Conservation (phyloP, 2,329 filamentous ascomycete genomes). For the Penicillium sp. region DNA sequence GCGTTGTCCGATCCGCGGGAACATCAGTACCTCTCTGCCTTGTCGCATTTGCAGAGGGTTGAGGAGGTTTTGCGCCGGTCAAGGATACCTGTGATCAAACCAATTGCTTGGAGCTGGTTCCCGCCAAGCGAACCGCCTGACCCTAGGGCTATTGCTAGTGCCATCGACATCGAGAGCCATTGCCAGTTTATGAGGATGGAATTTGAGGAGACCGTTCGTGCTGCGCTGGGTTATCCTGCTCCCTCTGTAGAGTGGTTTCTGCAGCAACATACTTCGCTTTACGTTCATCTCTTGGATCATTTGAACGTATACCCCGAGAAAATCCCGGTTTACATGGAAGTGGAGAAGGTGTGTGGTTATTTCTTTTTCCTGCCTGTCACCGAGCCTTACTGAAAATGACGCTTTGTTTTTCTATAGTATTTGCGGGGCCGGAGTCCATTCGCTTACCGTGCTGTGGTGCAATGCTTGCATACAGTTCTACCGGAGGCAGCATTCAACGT, state of each 20-base stretch:
- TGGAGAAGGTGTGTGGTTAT: conserved; percentile 36
- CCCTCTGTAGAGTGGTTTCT: conserved; percentile 41
- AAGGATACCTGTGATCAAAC: conserved; percentile 20
- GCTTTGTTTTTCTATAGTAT: conserved; percentile 24
- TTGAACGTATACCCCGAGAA: conserved; percentile 35
- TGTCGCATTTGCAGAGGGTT: conserved; percentile 40
- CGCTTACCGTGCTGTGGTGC: conserved; percentile 36
- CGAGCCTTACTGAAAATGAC: background rate
- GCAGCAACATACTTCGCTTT: conserved; percentile 38
- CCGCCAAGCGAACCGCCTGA: conserved; percentile 26
- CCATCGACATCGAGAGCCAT: conserved; percentile 41
- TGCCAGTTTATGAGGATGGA: conserved; percentile 40
- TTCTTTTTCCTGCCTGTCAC: background rate
- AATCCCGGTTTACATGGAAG: conserved; percentile 32
- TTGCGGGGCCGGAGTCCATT: conserved; percentile 39
- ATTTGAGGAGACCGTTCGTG: conserved; percentile 43
- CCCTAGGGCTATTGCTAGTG: conserved; percentile 29
- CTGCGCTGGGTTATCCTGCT: conserved; percentile 37
- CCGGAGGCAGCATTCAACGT: conserved; percentile 15
- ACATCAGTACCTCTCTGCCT: conserved; percentile 23
- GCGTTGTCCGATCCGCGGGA: conserved; percentile 31
- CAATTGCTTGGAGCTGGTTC: conserved; percentile 39
- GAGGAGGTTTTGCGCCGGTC: conserved; percentile 41
- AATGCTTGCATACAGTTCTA: conserved; percentile 30
- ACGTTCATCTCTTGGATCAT: conserved; percentile 34